Percentiles rank a stretch among this genome's conserved stretches.
Evolutionary conservation across 352 stramenopile species (phyloP).

Genomic region (Pythium chondricola): DNA sequence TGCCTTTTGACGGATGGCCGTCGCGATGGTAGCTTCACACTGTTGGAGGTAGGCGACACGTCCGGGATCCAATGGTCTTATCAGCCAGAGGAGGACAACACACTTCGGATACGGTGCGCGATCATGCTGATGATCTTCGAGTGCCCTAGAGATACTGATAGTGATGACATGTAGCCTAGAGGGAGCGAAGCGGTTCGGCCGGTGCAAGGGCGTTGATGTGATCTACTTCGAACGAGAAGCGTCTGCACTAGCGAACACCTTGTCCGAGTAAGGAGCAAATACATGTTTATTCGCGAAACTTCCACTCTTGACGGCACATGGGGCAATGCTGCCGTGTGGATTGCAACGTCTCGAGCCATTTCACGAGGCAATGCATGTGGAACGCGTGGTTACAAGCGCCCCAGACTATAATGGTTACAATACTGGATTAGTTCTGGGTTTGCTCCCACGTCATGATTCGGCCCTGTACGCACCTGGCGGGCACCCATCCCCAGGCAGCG

Average conservation of each 20-base stretch:
- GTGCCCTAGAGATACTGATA: neutral
- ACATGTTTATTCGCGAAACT: slow-evolving; percentile 76
- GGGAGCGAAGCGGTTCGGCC: slow-evolving; percentile 58
- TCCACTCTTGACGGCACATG: slow-evolving; percentile 87
- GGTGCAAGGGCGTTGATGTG: slow-evolving; percentile 78
- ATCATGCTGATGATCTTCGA: neutral
- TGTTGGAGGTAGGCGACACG: slow-evolving; percentile 26
- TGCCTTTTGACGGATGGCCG: neutral
- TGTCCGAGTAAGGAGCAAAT: too few relatives aligned
- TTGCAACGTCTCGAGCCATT: slow-evolving; percentile 87
- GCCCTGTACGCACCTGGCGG: slow-evolving; percentile 49
- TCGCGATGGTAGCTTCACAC: neutral
- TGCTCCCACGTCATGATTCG: neutral
- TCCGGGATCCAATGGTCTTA: slow-evolving; percentile 64
- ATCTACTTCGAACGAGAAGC: slow-evolving; percentile 69
- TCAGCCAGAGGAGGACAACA: slow-evolving; percentile 61
- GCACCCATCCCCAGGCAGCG: slow-evolving; percentile 73
- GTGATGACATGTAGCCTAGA: slow-evolving; percentile 32
- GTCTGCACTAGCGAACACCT: too few relatives aligned
- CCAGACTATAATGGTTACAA: slow-evolving; percentile 45
- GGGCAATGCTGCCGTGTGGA: slow-evolving; percentile 79
- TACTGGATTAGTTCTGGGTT: neutral
- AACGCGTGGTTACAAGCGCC: slow-evolving; percentile 88
- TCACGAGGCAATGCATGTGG: slow-evolving; percentile 93
- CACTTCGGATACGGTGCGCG: slow-evolving; percentile 45